Conservation (phyloP, 2,329 filamentous ascomycete genomes). For the Stylonectria norvegica region DNA sequence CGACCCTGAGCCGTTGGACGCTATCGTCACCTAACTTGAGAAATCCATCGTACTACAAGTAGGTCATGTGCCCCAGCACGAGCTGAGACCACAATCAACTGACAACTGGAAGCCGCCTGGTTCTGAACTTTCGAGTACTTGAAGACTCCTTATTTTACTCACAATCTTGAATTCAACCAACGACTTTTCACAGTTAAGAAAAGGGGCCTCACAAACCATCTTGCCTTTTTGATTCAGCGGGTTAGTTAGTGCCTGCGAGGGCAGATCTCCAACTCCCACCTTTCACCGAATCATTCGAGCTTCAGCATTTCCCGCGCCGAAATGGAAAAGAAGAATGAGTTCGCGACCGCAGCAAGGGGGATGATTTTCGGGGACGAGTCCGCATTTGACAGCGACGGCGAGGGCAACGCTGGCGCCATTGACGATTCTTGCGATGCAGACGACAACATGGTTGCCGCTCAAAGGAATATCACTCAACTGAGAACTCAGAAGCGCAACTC, state of each 20-base stretch:
- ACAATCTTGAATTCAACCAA: no score
- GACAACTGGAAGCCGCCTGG: no score
- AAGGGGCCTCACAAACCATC: no score
- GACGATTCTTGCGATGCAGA: conserved; percentile 40
- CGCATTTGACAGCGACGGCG: conserved; percentile 10
- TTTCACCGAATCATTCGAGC: neutral
- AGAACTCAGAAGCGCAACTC: conserved; percentile 36
- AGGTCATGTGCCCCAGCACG: no score
- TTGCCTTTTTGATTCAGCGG: no score
- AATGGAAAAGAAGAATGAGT: conserved; percentile 24
- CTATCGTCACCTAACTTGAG: no score
- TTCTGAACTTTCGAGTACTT: no score
- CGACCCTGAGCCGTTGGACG: no score
- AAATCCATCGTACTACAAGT: no score
- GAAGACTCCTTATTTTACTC: no score
- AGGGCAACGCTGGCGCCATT: conserved; percentile 32
- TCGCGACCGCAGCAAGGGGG: conserved; percentile 26
- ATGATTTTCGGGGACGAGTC: conserved; percentile 24
- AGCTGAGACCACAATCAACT: no score
- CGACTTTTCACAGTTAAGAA: no score
- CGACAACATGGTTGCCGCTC: conserved; percentile 34
- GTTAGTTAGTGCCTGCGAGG: conserved; percentile 10
- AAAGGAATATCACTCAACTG: conserved; percentile 39
- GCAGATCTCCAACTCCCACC: conserved; percentile 1
- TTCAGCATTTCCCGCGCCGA: conserved; percentile 3